phyloP scores from a whole-genome alignment of 768 basidiomycete species.

The Leccinum disarticulatum region DNA sequence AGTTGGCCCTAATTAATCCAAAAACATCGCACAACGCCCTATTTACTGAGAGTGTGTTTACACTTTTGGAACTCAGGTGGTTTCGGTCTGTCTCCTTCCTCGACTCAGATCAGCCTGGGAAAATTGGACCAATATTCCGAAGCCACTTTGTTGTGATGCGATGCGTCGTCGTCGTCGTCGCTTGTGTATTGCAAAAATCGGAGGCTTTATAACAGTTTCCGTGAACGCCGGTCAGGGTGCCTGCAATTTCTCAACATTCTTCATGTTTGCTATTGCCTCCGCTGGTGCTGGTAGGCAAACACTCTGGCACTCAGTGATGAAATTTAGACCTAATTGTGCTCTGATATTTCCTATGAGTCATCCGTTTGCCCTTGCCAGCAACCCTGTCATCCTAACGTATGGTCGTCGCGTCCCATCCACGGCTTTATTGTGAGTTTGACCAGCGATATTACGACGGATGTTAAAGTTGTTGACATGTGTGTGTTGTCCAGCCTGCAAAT shows the following conservation, averaged over 20 bases:
- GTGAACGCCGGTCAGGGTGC: neutral
- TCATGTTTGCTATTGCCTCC: neutral
- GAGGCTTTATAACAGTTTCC: neutral
- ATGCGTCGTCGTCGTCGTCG: neutral
- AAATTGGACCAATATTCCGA: neutral
- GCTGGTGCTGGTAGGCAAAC: neutral
- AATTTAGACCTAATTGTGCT: too few relatives aligned
- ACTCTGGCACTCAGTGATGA: neutral
- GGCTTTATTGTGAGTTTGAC: neutral
- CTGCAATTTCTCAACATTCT: neutral
- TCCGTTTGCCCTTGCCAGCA: neutral
- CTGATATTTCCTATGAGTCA: neutral
- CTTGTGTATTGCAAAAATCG: neutral
- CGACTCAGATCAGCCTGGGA: neutral
- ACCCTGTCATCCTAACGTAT: neutral
- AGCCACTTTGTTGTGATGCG: neutral
- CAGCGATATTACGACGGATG: too few relatives aligned
- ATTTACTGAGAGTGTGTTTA: neutral
- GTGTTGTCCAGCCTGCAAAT: neutral
- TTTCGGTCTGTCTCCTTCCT: neutral
- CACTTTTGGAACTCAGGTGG: neutral
- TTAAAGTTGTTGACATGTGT: neutral
- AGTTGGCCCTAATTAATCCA: constrained; percentile 21
- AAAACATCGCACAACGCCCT: constrained; percentile 9
- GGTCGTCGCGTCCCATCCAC: neutral